Evolutionary conservation across 441 rosid species (phyloP), one percentile per base, ranked within the genome.

Genomic region (Croton laevigatus): DNA sequence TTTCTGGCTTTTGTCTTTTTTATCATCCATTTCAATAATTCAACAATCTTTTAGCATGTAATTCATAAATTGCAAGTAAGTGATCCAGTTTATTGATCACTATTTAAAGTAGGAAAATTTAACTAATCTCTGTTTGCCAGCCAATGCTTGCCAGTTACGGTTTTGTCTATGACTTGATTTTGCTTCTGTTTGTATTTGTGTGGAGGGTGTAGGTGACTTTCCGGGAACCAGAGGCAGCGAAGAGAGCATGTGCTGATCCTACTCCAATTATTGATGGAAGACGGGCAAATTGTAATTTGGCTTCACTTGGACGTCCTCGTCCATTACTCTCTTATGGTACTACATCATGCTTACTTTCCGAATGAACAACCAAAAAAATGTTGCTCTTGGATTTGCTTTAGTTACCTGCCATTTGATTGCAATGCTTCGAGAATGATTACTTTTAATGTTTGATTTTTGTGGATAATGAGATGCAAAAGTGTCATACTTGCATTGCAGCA

Each of bases 201-300:
- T 86, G 92, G 98, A 89, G 88, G 86, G 91, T 81, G 77, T 84
- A 94, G 99, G 99, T 94, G 81, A 94, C 98, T 78, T 94, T 90
- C 82, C 87, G 89, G 81, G 99, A 94, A 75, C 91, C 94, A 19
- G 98, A 94, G 81, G 88, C 93, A 67, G 99, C 99, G 59, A 84
- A 87, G 89, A 87, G 90, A 77, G 99, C 99, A 61, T 94, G 99
- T 74, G 89, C 71, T 64, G 94, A 94, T 78, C 93, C 94, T 57
- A 75, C 86, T 69, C 99, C 98, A 1, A 42, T 92, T 32, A 94
- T 94, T 66, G 97, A 94, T 82, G 99, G 99, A 52, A 83, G 99
- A 72, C 87, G 94, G 13, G 97, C 99, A 5, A 94, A 94, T 74
- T 94, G 99, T 76, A 94, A 94, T 84, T 84, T 94, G 76, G 99